Base-by-base conservation (phyloP, 768 basidiomycete genomes). In the Daedaleopsis nitida region DNA sequence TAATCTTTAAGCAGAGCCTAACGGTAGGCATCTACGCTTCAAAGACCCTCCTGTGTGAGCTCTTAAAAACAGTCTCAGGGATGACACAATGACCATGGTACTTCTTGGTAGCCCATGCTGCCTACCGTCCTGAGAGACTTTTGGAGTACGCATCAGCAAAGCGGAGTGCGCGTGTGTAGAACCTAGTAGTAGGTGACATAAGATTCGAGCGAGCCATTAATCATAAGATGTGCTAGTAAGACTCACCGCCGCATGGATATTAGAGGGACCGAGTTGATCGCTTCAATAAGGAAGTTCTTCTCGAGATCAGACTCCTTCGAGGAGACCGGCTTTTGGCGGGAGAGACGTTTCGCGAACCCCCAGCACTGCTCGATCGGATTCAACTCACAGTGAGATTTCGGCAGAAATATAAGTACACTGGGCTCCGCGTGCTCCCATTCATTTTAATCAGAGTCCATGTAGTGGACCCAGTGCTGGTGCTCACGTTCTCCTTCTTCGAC, bases 331-430 rank as follows among this genome's bases (percentile, higher is more conserved):
- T 55, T 53, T 23, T 61, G 2, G 2, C 73, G 63, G 62, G 80
- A 80, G 27, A 32, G 3, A 6, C n/a, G 42, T 5, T 43, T 43
- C n/a, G 42, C 42, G 12, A 13, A 6, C 5, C 77, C 72, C 76
- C 78, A 78, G 39, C 67, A 74, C 62, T 70, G 69, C 64, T 78
- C 77, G 60, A 78, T 78, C 27, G 69, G 72, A 60, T 78, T 78
- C 10, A 78, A 68, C 62, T 78, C 69, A 42, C 73, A 76, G 52
- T 79, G 77, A 60, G 74, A 81, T 58, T 80, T 79, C 0, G 73
- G 77, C 16, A 76, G 69, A 57, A 79, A 79, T 21, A 77, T 56
- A n/a, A n/a, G n/a, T n/a, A n/a, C n/a, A n/a, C n/a, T n/a, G n/a
- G n/a, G n/a, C n/a, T n/a, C n/a, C n/a, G n/a, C n/a, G n/a, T n/a